Evolutionary conservation across 371 early-diverging fungal genomes (phyloP).

Genomic region (Cokeromyces recurvatus): DNA sequence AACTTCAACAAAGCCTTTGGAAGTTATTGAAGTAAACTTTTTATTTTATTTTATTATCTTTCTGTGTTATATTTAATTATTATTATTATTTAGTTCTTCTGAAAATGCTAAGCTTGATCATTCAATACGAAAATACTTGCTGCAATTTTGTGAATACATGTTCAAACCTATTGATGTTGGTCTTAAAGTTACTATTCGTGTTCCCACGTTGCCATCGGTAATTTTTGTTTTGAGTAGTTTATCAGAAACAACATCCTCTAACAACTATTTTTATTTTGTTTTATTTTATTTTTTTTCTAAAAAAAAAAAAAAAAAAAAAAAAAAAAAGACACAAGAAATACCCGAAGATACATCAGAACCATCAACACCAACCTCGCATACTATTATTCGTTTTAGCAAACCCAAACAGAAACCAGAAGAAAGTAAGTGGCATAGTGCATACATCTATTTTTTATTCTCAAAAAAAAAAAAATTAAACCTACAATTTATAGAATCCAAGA

Average conservation of each 20-base stretch:
- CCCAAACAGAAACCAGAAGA: conserved; percentile 26
- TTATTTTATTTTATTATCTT: too few species aligned
- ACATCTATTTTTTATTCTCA: neutral
- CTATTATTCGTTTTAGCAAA: conserved; percentile 28
- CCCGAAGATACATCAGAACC: too few species aligned
- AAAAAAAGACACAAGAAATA: too few species aligned
- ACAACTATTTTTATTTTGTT: too few species aligned
- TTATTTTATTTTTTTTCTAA: too few species aligned
- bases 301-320: too few species aligned
- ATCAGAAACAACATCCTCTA: too few species aligned
- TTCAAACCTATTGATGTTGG: conserved; percentile 57
- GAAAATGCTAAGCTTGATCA: conserved; percentile 45
- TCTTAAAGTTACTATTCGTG: conserved; percentile 47
- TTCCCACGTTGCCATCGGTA: conserved; percentile 23
- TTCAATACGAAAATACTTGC: conserved; percentile 48
- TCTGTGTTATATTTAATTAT: too few species aligned
- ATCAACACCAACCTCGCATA: conserved; percentile 17
- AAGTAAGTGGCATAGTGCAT: too few species aligned
- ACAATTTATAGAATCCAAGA: too few species aligned
- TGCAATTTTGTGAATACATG: conserved; percentile 56
- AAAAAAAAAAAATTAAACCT: too few species aligned
- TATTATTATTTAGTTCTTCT: conserved; percentile 23
- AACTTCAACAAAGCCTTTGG: conserved; percentile 38
- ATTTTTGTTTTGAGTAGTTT: too few species aligned
- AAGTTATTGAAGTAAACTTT: conserved; percentile 33